These are phyloP conservation scores for Sphaerulina musiva DNA, from an alignment of 2,329 filamentous ascomycete genomes.

Conservation along the genomic window DNA sequence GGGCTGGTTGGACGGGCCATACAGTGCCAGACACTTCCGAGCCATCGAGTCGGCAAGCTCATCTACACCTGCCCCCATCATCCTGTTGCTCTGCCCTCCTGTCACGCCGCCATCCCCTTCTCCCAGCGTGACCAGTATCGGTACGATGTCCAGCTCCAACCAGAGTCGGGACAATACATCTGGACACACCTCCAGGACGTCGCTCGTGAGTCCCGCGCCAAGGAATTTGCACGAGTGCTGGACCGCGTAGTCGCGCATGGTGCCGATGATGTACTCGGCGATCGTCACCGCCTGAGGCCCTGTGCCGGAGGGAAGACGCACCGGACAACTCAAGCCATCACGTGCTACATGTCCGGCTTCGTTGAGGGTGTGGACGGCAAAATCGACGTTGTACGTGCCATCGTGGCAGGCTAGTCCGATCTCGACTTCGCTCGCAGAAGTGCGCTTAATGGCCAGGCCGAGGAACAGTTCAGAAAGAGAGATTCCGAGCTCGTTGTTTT, in stretches of 20 bases:
- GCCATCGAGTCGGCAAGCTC: constrained; percentile 78
- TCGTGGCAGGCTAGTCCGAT: constrained; percentile 67
- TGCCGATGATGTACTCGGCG: constrained; percentile 51
- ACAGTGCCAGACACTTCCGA: constrained; percentile 70
- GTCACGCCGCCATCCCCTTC: constrained; percentile 65
- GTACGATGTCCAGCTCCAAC: constrained; percentile 69
- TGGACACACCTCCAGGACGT: constrained; percentile 56
- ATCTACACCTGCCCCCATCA: constrained; percentile 51
- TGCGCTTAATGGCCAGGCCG: constrained; percentile 54
- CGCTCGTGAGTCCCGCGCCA: constrained; percentile 61
- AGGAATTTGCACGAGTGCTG: constrained; percentile 67
- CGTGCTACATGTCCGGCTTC: constrained; percentile 8
- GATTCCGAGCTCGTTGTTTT: constrained; percentile 19
- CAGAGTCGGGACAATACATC: constrained; percentile 64
- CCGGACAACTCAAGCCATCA: constrained; percentile 3
- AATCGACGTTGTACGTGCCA: constrained; percentile 67
- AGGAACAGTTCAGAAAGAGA: constrained; percentile 44
- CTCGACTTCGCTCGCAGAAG: constrained; percentile 42
- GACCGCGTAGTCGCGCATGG: constrained; percentile 55
- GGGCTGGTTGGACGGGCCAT: constrained; percentile 65
- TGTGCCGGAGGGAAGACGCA: constrained; percentile 8
- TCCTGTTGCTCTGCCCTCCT: constrained; percentile 57
- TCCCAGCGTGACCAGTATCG: constrained; percentile 56
- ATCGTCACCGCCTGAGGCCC: constrained; percentile 11
- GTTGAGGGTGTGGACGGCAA: constrained; percentile 55